Conservation (phyloP, 345 rosid species). For the Balakata baccata region DNA sequence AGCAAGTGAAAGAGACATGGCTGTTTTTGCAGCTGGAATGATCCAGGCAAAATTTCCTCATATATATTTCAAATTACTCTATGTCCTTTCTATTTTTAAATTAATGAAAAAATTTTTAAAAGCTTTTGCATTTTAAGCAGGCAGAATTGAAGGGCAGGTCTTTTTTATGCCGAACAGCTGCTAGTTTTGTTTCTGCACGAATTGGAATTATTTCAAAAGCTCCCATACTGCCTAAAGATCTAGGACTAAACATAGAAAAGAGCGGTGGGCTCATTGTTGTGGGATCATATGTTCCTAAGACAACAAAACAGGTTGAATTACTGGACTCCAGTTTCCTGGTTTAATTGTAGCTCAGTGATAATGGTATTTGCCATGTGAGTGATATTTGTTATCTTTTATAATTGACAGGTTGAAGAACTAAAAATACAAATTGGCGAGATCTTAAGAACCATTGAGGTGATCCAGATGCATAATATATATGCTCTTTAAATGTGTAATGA, state of each 20-base stretch:
- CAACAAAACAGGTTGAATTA: constrained; percentile 76
- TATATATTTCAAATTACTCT: constrained; percentile 13
- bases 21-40: constrained; percentile 93
- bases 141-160: constrained; percentile 83
- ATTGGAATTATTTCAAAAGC: constrained; percentile 80
- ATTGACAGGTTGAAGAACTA: constrained; percentile 77
- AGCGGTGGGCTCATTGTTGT: constrained; percentile 85
- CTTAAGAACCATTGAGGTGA: constrained; percentile 77
- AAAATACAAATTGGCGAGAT: constrained; percentile 54
- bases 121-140: constrained; percentile 45
- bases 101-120: constrained; percentile 12
- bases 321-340: constrained; percentile 19
- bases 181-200: constrained; percentile 91
- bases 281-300: constrained; percentile 96
- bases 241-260: constrained; percentile 53
- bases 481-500: neutral
- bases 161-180: constrained; percentile 93
- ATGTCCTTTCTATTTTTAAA: constrained; percentile 4
- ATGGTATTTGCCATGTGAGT: neutral
- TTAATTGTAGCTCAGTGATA: constrained; percentile 3
- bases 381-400: neutral
- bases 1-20: constrained; percentile 91
- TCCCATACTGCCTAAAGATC: constrained; percentile 74
- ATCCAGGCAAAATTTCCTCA: constrained; percentile 55
- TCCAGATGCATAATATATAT: constrained; percentile 1